These are phyloP conservation scores for Nitzschia sp. DNA, from an alignment of 108 stramenopile species.

Conservation along the genomic window DNA sequence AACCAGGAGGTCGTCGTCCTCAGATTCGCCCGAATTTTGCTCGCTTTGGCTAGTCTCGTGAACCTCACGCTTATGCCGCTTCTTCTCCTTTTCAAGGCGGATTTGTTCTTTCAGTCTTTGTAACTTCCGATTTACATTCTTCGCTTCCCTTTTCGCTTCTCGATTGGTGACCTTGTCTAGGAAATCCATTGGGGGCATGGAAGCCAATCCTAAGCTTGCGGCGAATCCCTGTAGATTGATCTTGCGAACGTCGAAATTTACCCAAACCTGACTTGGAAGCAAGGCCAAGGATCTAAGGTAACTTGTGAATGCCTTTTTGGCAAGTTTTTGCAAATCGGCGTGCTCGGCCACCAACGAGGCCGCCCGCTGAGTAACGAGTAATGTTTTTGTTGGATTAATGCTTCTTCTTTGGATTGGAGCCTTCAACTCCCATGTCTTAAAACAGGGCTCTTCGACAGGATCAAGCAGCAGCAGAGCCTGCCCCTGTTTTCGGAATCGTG, in stretches of 20 bases:
- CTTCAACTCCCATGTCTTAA: constrained; percentile 46
- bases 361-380: constrained; percentile 84
- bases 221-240: constrained; percentile 88
- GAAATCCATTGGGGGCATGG: constrained; percentile 82
- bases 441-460: constrained; percentile 81
- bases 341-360: constrained; percentile 87
- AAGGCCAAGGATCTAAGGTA: constrained; percentile 90
- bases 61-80: constrained; percentile 63
- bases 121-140: constrained; percentile 92
- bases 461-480: constrained; percentile 87
- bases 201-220: constrained; percentile 85
- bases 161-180: constrained; percentile 67
- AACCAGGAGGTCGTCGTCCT: constrained; percentile 76
- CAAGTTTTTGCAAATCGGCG: constrained; percentile 64
- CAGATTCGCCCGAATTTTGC: constrained; percentile 34
- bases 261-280: constrained; percentile 84
- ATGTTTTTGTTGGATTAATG: constrained; percentile 93
- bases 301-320: constrained; percentile 91
- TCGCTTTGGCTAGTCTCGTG: constrained; percentile 39
- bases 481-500: constrained; percentile 84
- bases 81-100: constrained; percentile 83
- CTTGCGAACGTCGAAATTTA: constrained; percentile 58
- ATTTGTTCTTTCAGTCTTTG: constrained; percentile 94
- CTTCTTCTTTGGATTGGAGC: constrained; percentile 85
- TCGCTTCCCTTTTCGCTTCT: constrained; percentile 80